Evolutionary conservation across 2,329 filamentous ascomycete species (phyloP).

Genomic region (Penicillium sp.): DNA sequence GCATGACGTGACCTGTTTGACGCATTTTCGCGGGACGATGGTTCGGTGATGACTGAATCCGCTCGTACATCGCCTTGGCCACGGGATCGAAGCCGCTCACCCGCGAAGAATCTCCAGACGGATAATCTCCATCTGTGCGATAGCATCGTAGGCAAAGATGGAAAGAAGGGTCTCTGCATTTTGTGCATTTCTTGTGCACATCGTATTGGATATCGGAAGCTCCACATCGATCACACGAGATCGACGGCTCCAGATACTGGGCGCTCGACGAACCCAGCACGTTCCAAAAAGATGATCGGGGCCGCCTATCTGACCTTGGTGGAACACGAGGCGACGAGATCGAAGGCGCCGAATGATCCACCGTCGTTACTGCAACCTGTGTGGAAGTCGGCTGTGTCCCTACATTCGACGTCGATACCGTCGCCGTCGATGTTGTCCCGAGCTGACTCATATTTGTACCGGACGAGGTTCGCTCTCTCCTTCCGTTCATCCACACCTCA

Average conservation of each 20-base stretch:
- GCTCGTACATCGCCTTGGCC: conserved; percentile 64
- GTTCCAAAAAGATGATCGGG: conserved; percentile 29
- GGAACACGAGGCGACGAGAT: conserved; percentile 19
- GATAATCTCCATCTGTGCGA: conserved; percentile 67
- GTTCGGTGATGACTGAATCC: conserved; percentile 31
- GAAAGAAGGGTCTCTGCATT: conserved; percentile 65
- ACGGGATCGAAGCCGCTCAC: conserved; percentile 83
- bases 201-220: conserved; percentile 73
- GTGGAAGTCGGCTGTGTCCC: conserved; percentile 2
- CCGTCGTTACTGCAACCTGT: conserved; percentile 2
- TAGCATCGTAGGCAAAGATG: conserved; percentile 80
- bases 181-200: conserved; percentile 73
- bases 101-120: conserved; percentile 66
- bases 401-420: conserved; percentile 17
- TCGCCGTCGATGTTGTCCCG: conserved; percentile 19
- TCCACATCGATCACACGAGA: conserved; percentile 66
- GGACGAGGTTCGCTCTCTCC: conserved; percentile 19
- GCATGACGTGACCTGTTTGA: conserved; percentile 48
- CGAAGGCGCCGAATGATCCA: conserved; percentile 5
- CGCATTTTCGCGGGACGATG: conserved; percentile 9
- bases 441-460: conserved; percentile 20
- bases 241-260: conserved; percentile 62
- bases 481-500: conserved; percentile 19
- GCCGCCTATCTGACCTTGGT: conserved; percentile 18
- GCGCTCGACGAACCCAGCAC: conserved; percentile 17